These are phyloP conservation scores for Deinandra increscens DNA, from an alignment of 129 eudicot species.

Conservation along the genomic window DNA sequence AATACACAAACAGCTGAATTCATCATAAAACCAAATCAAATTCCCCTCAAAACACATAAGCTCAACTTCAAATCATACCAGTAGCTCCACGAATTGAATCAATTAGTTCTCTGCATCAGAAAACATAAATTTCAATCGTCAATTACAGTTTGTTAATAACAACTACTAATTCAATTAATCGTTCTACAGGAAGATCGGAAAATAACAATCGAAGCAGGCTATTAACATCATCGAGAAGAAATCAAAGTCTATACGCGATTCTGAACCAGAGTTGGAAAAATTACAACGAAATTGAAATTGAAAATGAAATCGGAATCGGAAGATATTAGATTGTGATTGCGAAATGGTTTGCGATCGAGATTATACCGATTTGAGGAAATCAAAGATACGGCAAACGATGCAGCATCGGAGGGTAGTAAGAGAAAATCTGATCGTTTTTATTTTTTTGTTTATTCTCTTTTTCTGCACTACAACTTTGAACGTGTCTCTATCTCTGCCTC, in stretches of 20 bases:
- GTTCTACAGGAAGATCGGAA: conserved; percentile 16
- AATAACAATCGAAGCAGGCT: conserved; percentile 28
- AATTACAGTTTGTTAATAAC: conserved; percentile 14
- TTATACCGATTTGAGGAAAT: conserved; percentile 38
- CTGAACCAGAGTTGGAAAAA: conserved; percentile 25
- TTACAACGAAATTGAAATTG: neutral
- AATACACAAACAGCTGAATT: neutral
- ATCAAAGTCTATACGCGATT: conserved; percentile 33
- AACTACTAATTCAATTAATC: conserved; percentile 24
- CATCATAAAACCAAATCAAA: conserved; percentile 16
- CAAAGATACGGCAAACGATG: conserved; percentile 44
- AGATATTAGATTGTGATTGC: conserved; percentile 41
- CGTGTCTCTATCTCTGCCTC: conserved; percentile 36
- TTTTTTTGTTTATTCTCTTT: conserved; percentile 19
- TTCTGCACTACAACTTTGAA: conserved; percentile 35
- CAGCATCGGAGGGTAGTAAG: conserved; percentile 49
- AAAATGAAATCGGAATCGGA: neutral
- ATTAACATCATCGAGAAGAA: conserved; percentile 13
- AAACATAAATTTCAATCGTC: conserved; percentile 21
- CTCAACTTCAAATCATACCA: conserved; percentile 41
- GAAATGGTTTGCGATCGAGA: conserved; percentile 12
- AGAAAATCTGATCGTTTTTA: conserved; percentile 41
- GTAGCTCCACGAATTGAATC: conserved; percentile 26
- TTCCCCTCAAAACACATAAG: conserved; percentile 10
- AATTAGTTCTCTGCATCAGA: conserved; percentile 39